phyloP scores from a whole-genome alignment of 768 basidiomycete species.

The Lentinula lateritia region DNA sequence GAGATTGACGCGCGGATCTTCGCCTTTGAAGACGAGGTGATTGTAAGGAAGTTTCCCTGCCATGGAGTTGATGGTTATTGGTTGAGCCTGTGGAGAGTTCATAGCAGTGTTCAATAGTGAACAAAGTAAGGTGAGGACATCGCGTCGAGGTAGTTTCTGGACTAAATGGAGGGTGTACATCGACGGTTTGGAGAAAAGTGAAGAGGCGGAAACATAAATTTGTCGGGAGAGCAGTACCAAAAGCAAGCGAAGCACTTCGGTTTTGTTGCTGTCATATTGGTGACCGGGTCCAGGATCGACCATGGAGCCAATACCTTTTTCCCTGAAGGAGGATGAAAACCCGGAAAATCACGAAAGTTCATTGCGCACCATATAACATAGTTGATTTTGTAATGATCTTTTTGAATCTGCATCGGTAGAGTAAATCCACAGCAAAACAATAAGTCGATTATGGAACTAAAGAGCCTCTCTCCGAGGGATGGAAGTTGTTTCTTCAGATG shows the following conservation, averaged over 20 bases:
- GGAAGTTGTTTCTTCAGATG: conserved; percentile 49
- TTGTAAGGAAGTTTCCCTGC: conserved; percentile 84
- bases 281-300: conserved; percentile 60
- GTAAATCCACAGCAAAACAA: conserved; percentile 95
- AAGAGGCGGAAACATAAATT: conserved; percentile 73
- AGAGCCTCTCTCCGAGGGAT: conserved; percentile 77
- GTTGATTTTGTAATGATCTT: conserved; percentile 77
- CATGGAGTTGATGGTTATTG: conserved; percentile 57
- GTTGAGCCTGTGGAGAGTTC: conserved; percentile 51
- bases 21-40: conserved; percentile 86
- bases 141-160: conserved; percentile 67
- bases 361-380: conserved; percentile 81
- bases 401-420: conserved; percentile 69
- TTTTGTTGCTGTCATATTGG: conserved; percentile 73
- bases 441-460: conserved; percentile 77
- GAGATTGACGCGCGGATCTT: conserved; percentile 68
- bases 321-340: conserved; percentile 45
- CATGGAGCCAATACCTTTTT: conserved; percentile 91
- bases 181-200: conserved; percentile 68
- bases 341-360: neutral
- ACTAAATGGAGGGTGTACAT: conserved; percentile 75
- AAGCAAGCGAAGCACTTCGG: conserved; percentile 85
- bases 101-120: conserved; percentile 89
- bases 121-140: conserved; percentile 89
- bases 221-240: conserved; percentile 86